Base-by-base conservation (phyloP, 2,329 filamentous ascomycete species). In the Xylariaceae sp. region DNA sequence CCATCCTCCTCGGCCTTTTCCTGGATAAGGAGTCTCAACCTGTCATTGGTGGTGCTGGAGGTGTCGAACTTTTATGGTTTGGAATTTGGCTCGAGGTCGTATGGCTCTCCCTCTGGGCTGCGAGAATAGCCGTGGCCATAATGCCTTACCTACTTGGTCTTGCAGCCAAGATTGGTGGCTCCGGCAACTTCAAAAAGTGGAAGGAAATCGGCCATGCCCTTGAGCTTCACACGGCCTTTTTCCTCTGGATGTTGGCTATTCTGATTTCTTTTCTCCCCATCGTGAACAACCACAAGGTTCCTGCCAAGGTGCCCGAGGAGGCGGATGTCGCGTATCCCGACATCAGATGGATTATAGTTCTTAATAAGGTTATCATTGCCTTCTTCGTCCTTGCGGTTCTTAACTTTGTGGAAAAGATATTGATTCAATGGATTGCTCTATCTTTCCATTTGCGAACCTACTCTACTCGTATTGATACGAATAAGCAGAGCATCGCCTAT, bases 61-160 rank as follows among this genome's bases (percentile, higher is more conserved):
- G 85, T 16, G 89, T 95, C 0, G 59, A 80, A 48, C 69, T 96
- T 34, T 69, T 89, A 45, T 97, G 91, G 91, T 96, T 97, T 59
- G 87, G 87, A 22, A 89, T 96, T 48, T 97, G 91, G 91, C 74
- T 96, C 15, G 87, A 95, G 63, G 88, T 95, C 32, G 76, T 96
- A 19, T 97, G 91, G 91, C 73, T 91, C 48, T 89, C 89, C 0
- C 72, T 96, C 0, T 97, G 91, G 91, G 83, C 85, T 16, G 85
- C 74, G 1, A 70, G 76, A 11, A 76, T 79, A 57, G 51, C 72
- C 32, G 76, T 73, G 3, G 69, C 72, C 19, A 58, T 76, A 28
- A 63, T 79, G 50, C 76, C 76, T 0, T 63, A 59, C 19, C 41
- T 68, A 4, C 67, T 79, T 43, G 64, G 67, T 30, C 54, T 65